phyloP scores from a whole-genome alignment of 1,139 yeast species.

The Protomyces pachydermus region DNA sequence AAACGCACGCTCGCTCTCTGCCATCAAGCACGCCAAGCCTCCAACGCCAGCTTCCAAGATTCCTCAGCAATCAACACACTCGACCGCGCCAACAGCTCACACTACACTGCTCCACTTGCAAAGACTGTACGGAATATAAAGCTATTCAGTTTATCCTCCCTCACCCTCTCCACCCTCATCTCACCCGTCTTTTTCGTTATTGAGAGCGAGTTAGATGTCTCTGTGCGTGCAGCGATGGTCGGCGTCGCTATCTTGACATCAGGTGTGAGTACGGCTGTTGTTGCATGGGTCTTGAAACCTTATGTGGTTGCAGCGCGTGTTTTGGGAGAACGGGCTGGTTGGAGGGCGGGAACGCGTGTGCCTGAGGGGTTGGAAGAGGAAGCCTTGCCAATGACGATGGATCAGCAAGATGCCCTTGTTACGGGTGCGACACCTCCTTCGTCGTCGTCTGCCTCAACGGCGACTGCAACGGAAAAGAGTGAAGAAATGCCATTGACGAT shows the following conservation, averaged over 20 bases:
- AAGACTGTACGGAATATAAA: slow-evolving; percentile 23
- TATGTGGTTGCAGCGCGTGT: slow-evolving; percentile 19
- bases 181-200: slow-evolving; percentile 25
- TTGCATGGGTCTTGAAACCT: slow-evolving; percentile 31
- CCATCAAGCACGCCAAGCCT: neutral
- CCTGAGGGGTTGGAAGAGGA: neutral
- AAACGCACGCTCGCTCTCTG: neutral
- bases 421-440: neutral
- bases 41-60: neutral
- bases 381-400: neutral
- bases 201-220: slow-evolving; percentile 12
- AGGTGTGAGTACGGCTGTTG: slow-evolving; percentile 93
- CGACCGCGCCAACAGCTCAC: slow-evolving; percentile 1
- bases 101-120: slow-evolving; percentile 9
- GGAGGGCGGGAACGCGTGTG: neutral
- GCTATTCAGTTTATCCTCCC: slow-evolving; percentile 18
- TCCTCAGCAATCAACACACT: neutral
- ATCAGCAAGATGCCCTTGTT: neutral
- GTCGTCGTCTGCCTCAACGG: neutral
- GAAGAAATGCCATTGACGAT: neutral
- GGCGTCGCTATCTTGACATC: slow-evolving; percentile 23
- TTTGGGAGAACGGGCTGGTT: neutral
- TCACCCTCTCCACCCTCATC: slow-evolving; percentile 19
- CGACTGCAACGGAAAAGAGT: neutral
- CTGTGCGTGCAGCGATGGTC: slow-evolving; percentile 22